A percentile compares a stretch with the other conserved stretches of the same genome.
Evolutionary conservation across 192 early-diverging fungal genomes (phyloP).

Genomic region (Geranomyces michiganensis): DNA sequence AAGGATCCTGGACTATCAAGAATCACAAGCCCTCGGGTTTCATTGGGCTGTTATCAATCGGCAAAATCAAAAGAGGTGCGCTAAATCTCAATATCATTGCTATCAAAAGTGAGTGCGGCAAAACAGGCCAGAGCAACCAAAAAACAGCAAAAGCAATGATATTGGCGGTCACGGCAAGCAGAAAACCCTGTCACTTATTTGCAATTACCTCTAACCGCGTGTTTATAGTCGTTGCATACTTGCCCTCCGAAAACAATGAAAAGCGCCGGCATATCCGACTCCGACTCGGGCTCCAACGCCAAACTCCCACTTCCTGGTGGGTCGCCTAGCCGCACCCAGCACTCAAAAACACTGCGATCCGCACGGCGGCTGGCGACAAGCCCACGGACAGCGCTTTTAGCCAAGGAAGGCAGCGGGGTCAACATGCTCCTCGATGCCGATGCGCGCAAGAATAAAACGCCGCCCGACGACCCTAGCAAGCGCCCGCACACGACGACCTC

Average conservation of each 20-base stretch:
- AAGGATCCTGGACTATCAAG: too few species aligned
- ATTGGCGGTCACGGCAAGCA: too few species aligned
- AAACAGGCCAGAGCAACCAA: too few species aligned
- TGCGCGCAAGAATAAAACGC: neutral
- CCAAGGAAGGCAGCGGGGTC: neutral
- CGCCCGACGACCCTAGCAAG: neutral
- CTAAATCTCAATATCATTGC: too few species aligned
- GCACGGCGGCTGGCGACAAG: conserved; percentile 13
- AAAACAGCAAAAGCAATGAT: too few species aligned
- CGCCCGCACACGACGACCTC: conserved; percentile 9
- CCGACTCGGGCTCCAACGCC: conserved; percentile 28
- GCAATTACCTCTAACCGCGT: too few species aligned
- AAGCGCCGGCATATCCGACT: conserved; percentile 30
- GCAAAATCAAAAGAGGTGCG: too few species aligned
- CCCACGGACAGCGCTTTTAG: neutral
- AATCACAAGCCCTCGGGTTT: too few species aligned
- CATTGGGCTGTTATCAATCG: too few species aligned
- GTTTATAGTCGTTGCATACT: too few species aligned
- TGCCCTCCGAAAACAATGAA: conserved; percentile 8
- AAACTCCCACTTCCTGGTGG: conserved; percentile 19
- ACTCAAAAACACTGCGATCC: conserved; percentile 1
- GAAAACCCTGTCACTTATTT: too few species aligned
- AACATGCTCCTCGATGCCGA: conserved; percentile 13
- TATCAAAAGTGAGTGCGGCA: too few species aligned
- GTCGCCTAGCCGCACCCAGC: conserved; percentile 20